A percentile compares a stretch with the other conserved stretches of the same genome.
Evolutionary conservation across 164 flowering plant species (phyloP).

Genomic region (Magnolia kwangsiensis): DNA sequence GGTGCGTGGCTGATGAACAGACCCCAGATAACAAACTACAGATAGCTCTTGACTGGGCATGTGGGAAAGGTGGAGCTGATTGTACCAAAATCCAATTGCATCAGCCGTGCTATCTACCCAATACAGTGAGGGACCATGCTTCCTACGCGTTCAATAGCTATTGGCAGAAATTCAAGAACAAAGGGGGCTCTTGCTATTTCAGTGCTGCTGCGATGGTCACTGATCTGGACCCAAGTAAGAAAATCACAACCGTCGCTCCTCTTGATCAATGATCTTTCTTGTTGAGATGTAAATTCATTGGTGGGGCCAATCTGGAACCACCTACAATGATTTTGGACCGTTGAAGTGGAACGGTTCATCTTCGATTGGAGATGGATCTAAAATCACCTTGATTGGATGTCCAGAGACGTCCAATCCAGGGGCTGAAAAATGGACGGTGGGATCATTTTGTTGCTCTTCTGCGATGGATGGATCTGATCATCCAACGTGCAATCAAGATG

Average conservation of each 20-base stretch:
- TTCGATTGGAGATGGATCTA: too few species aligned
- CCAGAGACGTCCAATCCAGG: too few species aligned
- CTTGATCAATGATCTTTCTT: background rate
- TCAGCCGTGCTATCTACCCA: conserved; percentile 52
- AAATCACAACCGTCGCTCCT: background rate
- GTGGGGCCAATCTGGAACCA: too few species aligned
- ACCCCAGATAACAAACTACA: conserved; percentile 54
- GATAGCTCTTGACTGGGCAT: conserved; percentile 68
- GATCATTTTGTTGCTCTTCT: too few species aligned
- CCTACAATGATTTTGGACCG: too few species aligned
- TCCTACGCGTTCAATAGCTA: conserved; percentile 82
- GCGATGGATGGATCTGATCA: too few species aligned
- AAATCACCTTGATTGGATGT: too few species aligned
- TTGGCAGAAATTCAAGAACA: conserved; percentile 63
- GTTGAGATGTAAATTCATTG: too few species aligned
- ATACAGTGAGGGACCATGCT: conserved; percentile 66
- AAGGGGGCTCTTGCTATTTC: conserved; percentile 76
- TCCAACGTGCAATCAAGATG: too few species aligned
- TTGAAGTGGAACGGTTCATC: too few species aligned
- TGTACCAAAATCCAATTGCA: conserved; percentile 50
- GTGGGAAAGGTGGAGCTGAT: conserved; percentile 64
- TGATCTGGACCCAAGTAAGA: conserved; percentile 73
- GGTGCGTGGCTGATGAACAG: conserved; percentile 84
- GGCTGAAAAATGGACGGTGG: too few species aligned
- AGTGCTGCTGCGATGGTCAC: conserved; percentile 64